Percentiles rank a stretch among this genome's conserved stretches.
Conservation (phyloP, 495 filamentous ascomycete genomes). For the Trichocladium uniseriatum region DNA sequence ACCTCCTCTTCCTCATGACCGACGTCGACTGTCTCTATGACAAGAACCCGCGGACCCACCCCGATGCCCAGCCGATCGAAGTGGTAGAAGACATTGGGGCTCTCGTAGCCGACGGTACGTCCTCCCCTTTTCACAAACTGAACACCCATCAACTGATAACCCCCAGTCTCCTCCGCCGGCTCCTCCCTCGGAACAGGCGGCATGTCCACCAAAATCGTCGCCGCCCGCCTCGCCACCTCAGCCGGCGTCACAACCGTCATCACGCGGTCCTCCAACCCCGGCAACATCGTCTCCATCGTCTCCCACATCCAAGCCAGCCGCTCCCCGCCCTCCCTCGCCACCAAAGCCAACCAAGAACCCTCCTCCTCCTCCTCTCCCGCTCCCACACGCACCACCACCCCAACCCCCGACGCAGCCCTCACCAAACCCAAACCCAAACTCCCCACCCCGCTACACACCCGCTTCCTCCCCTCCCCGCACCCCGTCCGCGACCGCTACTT, state of each 20-base stretch:
- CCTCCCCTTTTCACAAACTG: background rate
- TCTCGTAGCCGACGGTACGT: conserved; percentile 69
- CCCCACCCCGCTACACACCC: conserved; percentile 70
- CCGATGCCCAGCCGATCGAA: conserved; percentile 81
- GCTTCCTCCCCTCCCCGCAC: conserved; percentile 78
- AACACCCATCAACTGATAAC: background rate
- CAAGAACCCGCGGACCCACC: conserved; percentile 78
- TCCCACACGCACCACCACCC: conserved; percentile 23
- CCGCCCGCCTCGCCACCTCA: conserved; percentile 84
- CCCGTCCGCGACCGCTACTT: conserved; percentile 90
- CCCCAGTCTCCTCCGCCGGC: conserved; percentile 70
- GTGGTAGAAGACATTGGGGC: conserved; percentile 81
- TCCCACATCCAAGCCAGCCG: conserved; percentile 60
- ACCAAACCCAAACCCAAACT: conserved; percentile 19
- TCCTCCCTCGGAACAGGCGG: conserved; percentile 90
- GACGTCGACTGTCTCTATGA: conserved; percentile 97
- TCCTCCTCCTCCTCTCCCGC: conserved; percentile 5
- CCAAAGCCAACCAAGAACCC: conserved; percentile 12
- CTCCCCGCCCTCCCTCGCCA: conserved; percentile 21
- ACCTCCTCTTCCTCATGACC: conserved; percentile 97
- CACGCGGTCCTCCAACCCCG: conserved; percentile 79
- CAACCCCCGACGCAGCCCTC: conserved; percentile 32
- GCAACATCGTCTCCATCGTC: conserved; percentile 86
- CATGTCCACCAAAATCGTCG: conserved; percentile 96
- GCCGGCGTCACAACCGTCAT: conserved; percentile 95